Base-by-base conservation (phyloP, 176 grass and related monocot genomes). In the Oryza glumipatula region DNA sequence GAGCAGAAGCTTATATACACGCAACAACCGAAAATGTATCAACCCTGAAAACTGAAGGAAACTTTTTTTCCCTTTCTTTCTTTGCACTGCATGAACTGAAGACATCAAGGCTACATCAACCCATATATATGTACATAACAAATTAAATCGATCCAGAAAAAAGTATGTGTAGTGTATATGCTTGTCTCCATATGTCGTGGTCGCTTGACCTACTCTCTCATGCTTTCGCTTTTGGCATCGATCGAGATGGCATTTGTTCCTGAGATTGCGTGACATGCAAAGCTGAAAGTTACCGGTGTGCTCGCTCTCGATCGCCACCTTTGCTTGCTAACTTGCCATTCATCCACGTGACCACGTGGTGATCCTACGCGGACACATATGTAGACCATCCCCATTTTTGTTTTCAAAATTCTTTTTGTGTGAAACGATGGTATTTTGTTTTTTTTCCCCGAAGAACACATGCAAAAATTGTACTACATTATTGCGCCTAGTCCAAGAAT, bases 321-420 rank as follows among this genome's bases (percentile, higher is more conserved):
- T 86, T 86, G 67, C 83, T 83, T 90, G 60, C 79, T 58, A 35
- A 73, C 54, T 77, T 52, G 54, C 48, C 84, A 63, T 83, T 43
- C 47, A 9, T 45, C 69, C 76, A 80, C 82, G 19, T 73, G 44
- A 63, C 58, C 67, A 54, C 63, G 14, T 56, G 70, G 28, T 7
- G 10, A 16, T 80, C 36, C 61, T 75, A 76, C 12, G 2, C 33
- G 11, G 70, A 47, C 11, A 66, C 35, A 47, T 52, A 11, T 21
- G 54, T 58, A n/a, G 54, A 21, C 6, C 16, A 56, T 32, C 19
- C 16, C 52, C 7, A 9, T n/a, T 58, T n/a, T 21, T 19, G 12
- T 16, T 14, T 49, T 19, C 0, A 56, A 52, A 16, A 2, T 52
- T 51, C 10, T 51, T 16, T 72, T 24, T 8, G 23, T 17, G n/a